A percentile compares a stretch with the other conserved stretches of the same genome.
Conservation (phyloP, 164 flowering plant species). For the Chloranthus sessilifolius region DNA sequence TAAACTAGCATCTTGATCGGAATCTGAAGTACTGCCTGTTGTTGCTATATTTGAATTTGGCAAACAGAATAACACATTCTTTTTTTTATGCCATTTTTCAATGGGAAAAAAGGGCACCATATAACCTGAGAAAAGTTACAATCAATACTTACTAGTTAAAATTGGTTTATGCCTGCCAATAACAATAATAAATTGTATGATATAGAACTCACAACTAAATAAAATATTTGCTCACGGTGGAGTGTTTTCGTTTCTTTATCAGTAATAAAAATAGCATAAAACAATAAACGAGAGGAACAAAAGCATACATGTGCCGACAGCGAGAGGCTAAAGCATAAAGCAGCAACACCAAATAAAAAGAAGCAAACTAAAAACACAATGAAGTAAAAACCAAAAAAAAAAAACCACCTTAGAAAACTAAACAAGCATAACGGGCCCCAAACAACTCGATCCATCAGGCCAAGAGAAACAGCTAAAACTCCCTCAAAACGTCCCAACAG, state of each 20-base stretch:
- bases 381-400: too few relatives aligned
- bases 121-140: not conserved
- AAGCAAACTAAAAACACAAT: too few relatives aligned
- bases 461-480: too few relatives aligned
- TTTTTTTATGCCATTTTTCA: constrained; percentile 6
- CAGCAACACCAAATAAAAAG: too few relatives aligned
- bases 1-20: not conserved
- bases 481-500: too few relatives aligned
- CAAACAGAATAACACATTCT: not conserved
- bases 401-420: too few relatives aligned
- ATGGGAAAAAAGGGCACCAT: not conserved
- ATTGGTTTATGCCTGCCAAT: not conserved
- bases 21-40: constrained; percentile 3
- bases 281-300: not conserved
- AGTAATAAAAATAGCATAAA: not conserved
- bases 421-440: too few relatives aligned
- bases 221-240: not conserved
- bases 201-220: not conserved
- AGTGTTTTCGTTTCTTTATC: not conserved
- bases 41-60: constrained; percentile 3
- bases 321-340: too few relatives aligned
- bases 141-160: not conserved
- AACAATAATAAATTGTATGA: too few relatives aligned
- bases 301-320: too few relatives aligned
- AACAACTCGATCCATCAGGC: too few relatives aligned